A percentile compares a stretch with the other conserved stretches of the same genome.
phyloP scores from a whole-genome alignment of 2,329 filamentous ascomycete genomes.

The Alternaria dauci region DNA sequence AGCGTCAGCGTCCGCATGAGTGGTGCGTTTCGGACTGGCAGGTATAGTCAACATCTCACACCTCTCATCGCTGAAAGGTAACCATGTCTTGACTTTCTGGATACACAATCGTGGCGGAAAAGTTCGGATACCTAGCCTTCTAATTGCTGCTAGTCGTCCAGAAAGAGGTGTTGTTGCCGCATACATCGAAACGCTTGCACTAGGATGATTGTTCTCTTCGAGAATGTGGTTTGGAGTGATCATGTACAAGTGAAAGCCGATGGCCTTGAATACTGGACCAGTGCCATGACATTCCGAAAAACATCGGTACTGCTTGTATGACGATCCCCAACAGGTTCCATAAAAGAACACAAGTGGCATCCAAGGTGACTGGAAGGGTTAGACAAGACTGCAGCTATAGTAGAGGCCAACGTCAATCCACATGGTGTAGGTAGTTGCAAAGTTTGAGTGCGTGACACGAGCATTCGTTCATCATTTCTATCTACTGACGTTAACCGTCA shows the following conservation, averaged over 20 bases:
- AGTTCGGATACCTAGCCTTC: no score
- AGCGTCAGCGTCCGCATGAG: neutral
- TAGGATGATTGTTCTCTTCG: no score
- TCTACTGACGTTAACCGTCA: neutral
- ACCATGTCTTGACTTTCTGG: no score
- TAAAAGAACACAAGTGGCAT: neutral
- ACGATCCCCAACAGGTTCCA: neutral
- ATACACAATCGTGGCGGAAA: no score
- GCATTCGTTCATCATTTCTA: neutral
- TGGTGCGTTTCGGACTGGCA: neutral
- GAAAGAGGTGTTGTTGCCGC: no score
- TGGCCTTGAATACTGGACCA: no score
- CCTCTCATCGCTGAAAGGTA: neutral
- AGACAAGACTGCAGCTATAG: neutral
- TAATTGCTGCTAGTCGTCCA: no score
- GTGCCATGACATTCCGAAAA: no score
- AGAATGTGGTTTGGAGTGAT: no score
- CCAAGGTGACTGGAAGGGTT: neutral
- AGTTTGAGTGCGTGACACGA: neutral
- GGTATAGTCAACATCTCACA: neutral
- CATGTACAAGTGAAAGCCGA: no score
- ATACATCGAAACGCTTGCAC: no score
- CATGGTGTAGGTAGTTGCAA: neutral
- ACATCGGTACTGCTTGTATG: neutral
- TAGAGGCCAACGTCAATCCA: neutral